Base-by-base conservation (phyloP, 805 yeast species). In the Ogataea methylovora region DNA sequence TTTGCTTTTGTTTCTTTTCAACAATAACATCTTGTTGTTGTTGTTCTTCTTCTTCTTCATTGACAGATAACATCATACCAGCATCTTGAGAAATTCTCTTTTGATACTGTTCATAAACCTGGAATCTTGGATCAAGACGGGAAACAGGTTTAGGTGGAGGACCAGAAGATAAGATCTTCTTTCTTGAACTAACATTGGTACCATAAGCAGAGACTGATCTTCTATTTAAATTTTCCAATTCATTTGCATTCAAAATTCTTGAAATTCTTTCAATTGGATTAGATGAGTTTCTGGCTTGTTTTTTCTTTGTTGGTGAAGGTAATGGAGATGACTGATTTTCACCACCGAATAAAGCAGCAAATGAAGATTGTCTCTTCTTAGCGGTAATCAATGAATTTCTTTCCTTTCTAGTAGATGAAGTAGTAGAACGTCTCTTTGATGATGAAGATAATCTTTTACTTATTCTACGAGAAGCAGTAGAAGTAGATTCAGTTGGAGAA, bases 91-190 rank as follows among this genome's bases (percentile, higher is more conserved):
- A 44, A 53, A 54, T 38, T 54, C 69, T 47, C 56, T 56, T 54
- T 59, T 67, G 55, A 35, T 56, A 60, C 27, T 49, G 66, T 40
- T 71, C 74, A 46, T 69, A 71, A 4, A 69, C 72, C 23, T 58
- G 57, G 65, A 70, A 71, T 40, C 76, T 61, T 19, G 80, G 80
- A 50, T 74, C 80, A 33, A 74, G 59, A 40, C 69, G 64, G 1
- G 79, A 72, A 12, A 71, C 68, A 6, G 80, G 80, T 39, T 75
- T 63, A 38, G 78, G 66, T 3, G 76, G 69, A 26, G 71, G 63
- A 15, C 39, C 46, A 13, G 43, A 41, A 3, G 52, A 38, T 4
- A 48, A 43, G 9, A 39, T 35, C 9, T 39, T 32, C 10, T 27
- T 56, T 34, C 24, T 66, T 6, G 60, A 54, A 3, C 69, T 70